Base-by-base conservation (phyloP, 176 grass and related monocot species). In the Miscanthus lutarioriparius region DNA sequence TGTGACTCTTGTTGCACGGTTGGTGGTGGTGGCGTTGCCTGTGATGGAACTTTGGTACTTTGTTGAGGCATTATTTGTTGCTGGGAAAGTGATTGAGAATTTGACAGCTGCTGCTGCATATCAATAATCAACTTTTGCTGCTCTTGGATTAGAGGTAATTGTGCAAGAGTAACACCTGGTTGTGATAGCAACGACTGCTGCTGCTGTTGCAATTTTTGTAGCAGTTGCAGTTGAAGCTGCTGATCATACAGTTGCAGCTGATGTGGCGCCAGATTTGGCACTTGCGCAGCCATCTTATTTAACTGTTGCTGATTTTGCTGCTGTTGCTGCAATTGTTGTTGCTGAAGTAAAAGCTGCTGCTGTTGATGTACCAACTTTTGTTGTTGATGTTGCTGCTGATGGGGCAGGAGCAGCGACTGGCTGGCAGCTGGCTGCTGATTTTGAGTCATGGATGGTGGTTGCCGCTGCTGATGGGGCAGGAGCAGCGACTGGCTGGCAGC, bases 91-190 rank as follows among this genome's bases (percentile, higher is more conserved):
- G 90, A 79, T 37, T 90, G 90, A 10, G 90, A 91, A 75, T 70
- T 94, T 26, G 92, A 72, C 26, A 95, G 76, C 70, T 96, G 97
- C 84, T 94, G 93, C 48, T 93, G 88, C 71, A 89, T 89, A 87
- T 96, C 93, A 75, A 92, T 68, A 81, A 94, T 87, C 77, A 90
- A 54, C 75, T 92, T 99, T 78, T 99, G 93, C 65, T 99, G 94
- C 67, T 99, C 97, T 75, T 95, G 96, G 40, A 90, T 92, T 64
- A 89, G 61, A 39, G 89, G 87, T 58, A 93, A 67, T 85, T 95
- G 93, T 77, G 93, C 88, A 89, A 89, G 87, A 78, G 90, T 86
- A 41, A 87, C 79, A 64, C 79, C 74, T 14, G 93, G 87, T 63
- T 95, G 93, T 76, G 91, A 88, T 33, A 95, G 78, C 67, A 91